Conservation (phyloP, 148 eudicot genomes). For the Nepenthes mirabilis region DNA sequence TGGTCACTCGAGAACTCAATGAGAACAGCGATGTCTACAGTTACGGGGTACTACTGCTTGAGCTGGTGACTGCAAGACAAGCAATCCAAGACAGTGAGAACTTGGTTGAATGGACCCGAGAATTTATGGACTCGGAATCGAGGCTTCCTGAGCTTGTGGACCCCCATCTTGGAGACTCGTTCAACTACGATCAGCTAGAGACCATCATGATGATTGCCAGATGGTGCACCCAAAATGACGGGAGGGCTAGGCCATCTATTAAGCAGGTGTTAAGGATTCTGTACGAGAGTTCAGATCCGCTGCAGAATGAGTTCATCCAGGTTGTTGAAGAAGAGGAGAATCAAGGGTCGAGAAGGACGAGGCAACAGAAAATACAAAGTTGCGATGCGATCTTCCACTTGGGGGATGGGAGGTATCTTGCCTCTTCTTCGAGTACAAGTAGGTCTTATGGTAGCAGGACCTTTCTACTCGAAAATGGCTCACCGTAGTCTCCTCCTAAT, state of each 20-base stretch:
- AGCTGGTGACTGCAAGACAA: too few species aligned
- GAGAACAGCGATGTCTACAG: too few species aligned
- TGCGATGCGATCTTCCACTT: constrained; percentile 35
- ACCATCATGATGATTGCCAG: constrained; percentile 21
- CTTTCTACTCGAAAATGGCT: constrained; percentile 73
- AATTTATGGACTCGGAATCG: too few species aligned
- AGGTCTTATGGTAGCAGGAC: constrained; percentile 81
- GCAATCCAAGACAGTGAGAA: too few species aligned
- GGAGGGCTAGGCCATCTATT: constrained; percentile 75
- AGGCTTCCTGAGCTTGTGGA: too few species aligned
- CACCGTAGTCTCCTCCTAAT: constrained; percentile 74
- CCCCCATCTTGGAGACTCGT: too few species aligned
- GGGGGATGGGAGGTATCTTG: constrained; percentile 72
- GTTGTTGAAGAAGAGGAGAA: constrained; percentile 64
- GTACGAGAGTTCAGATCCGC: constrained; percentile 75
- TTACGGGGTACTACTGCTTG: too few species aligned
- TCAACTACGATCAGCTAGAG: too few species aligned
- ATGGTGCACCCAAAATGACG: constrained; percentile 88
- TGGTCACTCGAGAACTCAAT: too few species aligned
- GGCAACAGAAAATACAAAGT: constrained; percentile 45
- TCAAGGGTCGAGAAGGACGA: constrained; percentile 36
- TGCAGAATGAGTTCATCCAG: constrained; percentile 69
- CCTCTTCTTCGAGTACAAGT: constrained; percentile 91
- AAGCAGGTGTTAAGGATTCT: constrained; percentile 93
- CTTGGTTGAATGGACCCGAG: too few species aligned